Conservation (phyloP, 257 asterid species). For the Solanum piurae region DNA sequence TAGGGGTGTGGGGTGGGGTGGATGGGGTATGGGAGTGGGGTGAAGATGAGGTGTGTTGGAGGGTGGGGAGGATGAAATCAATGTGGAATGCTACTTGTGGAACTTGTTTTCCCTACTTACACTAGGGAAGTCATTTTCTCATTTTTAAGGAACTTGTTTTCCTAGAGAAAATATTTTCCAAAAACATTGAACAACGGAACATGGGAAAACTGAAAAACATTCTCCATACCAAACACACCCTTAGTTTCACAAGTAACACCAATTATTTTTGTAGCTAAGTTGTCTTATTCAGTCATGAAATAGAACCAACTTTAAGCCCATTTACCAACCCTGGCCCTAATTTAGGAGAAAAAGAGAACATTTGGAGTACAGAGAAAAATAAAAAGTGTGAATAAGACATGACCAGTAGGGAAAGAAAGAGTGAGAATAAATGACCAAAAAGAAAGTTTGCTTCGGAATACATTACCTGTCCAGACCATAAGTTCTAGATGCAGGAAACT, state of each 20-base stretch:
- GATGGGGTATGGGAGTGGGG: background rate
- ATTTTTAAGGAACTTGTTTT: background rate
- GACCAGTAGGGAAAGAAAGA: background rate
- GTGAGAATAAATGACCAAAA: background rate
- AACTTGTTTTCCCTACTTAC: background rate
- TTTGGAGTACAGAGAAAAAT: background rate
- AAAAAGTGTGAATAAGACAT: background rate
- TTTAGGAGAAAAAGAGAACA: background rate
- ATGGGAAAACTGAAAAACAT: background rate
- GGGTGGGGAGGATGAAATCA: background rate
- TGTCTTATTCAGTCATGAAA: background rate
- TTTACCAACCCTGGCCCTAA: background rate
- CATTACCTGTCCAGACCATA: slow-evolving; percentile 65
- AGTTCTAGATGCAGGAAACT: slow-evolving; percentile 57
- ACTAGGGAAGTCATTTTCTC: background rate
- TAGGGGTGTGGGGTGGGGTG: background rate
- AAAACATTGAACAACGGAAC: background rate
- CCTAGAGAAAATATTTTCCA: background rate
- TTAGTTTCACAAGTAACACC: background rate
- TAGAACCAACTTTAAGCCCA: background rate
- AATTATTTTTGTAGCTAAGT: background rate
- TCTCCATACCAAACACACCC: background rate
- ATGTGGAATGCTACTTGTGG: background rate
- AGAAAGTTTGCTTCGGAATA: background rate
- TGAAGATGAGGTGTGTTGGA: background rate